Base-by-base conservation (phyloP, 2,329 filamentous ascomycete species). In the Trichoderma endophyticum region DNA sequence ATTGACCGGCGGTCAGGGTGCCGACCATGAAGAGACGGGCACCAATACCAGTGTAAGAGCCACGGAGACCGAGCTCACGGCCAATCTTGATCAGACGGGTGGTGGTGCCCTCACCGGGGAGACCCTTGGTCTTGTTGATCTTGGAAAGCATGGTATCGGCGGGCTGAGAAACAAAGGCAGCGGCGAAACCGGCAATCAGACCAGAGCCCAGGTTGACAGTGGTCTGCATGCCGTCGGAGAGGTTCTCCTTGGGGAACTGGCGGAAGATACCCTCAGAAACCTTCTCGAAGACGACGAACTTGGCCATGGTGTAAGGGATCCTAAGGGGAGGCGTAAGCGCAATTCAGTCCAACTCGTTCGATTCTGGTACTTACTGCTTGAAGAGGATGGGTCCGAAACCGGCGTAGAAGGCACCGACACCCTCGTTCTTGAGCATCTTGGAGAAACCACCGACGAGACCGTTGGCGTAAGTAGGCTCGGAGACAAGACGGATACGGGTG, bases 281-380 rank as follows among this genome's bases (percentile, higher is more conserved):
- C 89, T 95, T 95, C 86, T 97, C 93, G 89, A 90, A 96, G 79
- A 95, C 93, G 84, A 95, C 93, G 86, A 97, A 97, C 88, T 97
- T 97, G 89, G 93, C 88, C 92, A 96, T 95, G 83, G 93, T 97
- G 88, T 97, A 97, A 76, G 93, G 93, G 78, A 97, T 91, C 88
- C 92, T 93, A 76, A 76, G 6, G 61, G 11, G 24, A 11, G 2
- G 18, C 51, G 71, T 72, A 18, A 75, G 72, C 39, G 14, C 14
- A n/a, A 48, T 21, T 21, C 5, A 56, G 7, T 26, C 32, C 2
- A 51, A 6, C 1, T 56, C 14, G 3, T 48, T n/a, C 8, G 39
- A 18, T 30, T 18, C 8, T 1, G 66, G 6, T 15, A 81, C 81
- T 79, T 76, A 83, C 81, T 83, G 81, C 81, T 83, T 79, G 76